Conservation (phyloP, 1,139 yeast genomes). For the Candida sp. region DNA sequence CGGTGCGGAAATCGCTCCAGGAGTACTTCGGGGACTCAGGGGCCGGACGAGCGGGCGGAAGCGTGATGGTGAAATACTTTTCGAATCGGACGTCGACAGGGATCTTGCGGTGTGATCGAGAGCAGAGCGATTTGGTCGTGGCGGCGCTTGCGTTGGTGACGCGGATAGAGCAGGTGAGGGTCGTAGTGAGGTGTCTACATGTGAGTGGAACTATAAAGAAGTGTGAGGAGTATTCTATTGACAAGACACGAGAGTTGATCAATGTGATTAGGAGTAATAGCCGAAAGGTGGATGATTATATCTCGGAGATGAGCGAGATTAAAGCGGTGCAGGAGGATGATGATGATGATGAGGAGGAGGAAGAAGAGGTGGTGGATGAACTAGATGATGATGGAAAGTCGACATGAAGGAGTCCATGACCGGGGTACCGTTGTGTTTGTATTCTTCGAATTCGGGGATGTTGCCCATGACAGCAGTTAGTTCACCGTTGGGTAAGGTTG, state of each 20-base stretch:
- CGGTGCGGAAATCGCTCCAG: slow-evolving; percentile 57
- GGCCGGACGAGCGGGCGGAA: slow-evolving; percentile 63
- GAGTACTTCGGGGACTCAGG: slow-evolving; percentile 82
- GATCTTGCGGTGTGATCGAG: slow-evolving; percentile 77
- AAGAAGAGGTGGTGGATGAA: not conserved
- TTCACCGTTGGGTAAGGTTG: slow-evolving; percentile 21
- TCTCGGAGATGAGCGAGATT: slow-evolving; percentile 1
- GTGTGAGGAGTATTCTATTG: slow-evolving; percentile 70
- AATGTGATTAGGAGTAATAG: slow-evolving; percentile 14
- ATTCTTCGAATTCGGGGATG: slow-evolving; percentile 20
- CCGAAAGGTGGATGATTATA: slow-evolving; percentile 3
- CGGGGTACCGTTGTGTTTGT: slow-evolving; percentile 10
- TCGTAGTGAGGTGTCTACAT: slow-evolving; percentile 65
- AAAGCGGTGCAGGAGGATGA: not conserved
- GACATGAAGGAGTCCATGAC: slow-evolving; percentile 14
- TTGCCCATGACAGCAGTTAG: slow-evolving; percentile 23
- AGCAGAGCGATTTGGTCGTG: slow-evolving; percentile 62
- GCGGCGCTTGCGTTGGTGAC: slow-evolving; percentile 74
- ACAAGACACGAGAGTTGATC: slow-evolving; percentile 44
- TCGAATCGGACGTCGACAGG: slow-evolving; percentile 86
- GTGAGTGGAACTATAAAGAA: slow-evolving; percentile 91
- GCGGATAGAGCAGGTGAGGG: slow-evolving; percentile 52
- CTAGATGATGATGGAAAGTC: slow-evolving; percentile 5
- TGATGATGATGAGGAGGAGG: slow-evolving; percentile 7
- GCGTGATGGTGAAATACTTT: slow-evolving; percentile 77